Evolutionary conservation across 306 rosid species (phyloP).

Genomic region (Arachis stenosperma): DNA sequence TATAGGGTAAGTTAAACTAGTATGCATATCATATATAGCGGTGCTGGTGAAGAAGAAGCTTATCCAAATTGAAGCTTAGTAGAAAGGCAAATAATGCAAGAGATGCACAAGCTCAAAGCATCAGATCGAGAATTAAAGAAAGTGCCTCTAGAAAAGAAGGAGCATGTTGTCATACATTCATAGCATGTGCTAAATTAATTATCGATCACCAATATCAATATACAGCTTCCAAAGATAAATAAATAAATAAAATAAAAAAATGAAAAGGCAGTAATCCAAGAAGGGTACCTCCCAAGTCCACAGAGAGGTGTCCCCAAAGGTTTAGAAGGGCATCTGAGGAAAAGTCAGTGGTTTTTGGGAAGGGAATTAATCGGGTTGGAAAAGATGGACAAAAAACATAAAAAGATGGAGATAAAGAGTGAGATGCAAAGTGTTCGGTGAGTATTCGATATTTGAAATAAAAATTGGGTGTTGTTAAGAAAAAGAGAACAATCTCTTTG

Average conservation of each 20-base stretch:
- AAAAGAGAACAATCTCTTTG: background rate
- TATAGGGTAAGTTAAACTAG: background rate
- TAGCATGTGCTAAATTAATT: background rate
- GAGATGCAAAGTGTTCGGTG: background rate
- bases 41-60: slow-evolving; percentile 5
- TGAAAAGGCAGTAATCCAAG: background rate
- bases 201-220: slow-evolving; percentile 8
- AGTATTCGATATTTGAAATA: background rate
- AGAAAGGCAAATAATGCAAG: slow-evolving; percentile 3
- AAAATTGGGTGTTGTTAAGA: background rate
- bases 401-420: background rate
- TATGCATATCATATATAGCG: background rate
- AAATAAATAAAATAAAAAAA: background rate
- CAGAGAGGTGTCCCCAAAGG: background rate
- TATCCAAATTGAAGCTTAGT: background rate
- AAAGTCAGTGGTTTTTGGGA: background rate
- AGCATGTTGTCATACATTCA: background rate
- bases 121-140: slow-evolving; percentile 32
- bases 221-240: background rate
- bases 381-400: background rate
- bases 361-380: background rate
- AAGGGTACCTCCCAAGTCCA: slow-evolving; percentile 20
- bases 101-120: slow-evolving; percentile 26
- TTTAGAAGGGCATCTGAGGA: background rate
- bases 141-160: background rate